Conservation (phyloP, 495 filamentous ascomycete species). For the Lepidopterella palustris region DNA sequence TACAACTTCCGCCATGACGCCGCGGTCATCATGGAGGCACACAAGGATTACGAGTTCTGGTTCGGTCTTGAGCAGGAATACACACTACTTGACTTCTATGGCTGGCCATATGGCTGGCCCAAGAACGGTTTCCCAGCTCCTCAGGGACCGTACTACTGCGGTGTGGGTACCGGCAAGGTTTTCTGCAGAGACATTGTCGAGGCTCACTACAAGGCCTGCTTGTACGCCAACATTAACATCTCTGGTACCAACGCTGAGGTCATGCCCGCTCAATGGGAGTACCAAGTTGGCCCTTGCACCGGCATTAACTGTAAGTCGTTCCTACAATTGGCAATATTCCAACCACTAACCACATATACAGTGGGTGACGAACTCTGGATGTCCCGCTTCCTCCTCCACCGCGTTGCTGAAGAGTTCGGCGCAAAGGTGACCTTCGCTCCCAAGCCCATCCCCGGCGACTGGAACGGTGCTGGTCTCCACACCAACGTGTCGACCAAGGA, state of each 20-base stretch:
- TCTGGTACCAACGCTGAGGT: slow-evolving; percentile 99
- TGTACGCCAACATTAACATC: slow-evolving; percentile 87
- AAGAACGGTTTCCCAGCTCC: slow-evolving; percentile 91
- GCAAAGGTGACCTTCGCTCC: slow-evolving; percentile 93
- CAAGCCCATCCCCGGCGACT: slow-evolving; percentile 98
- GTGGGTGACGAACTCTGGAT: slow-evolving; percentile 98
- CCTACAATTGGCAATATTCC: background rate
- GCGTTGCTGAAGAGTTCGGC: slow-evolving; percentile 95
- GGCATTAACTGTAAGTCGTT: slow-evolving; percentile 69
- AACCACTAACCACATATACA: slow-evolving; percentile 25
- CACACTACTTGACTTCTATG: slow-evolving; percentile 79
- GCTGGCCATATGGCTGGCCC: slow-evolving; percentile 94
- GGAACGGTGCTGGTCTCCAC: slow-evolving; percentile 99
- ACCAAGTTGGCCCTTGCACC: slow-evolving; percentile 91
- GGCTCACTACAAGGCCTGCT: slow-evolving; percentile 95
- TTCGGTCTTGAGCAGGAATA: slow-evolving; percentile 99
- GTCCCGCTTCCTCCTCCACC: slow-evolving; percentile 91
- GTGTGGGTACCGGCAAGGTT: slow-evolving; percentile 94
- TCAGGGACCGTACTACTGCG: slow-evolving; percentile 99
- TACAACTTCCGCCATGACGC: slow-evolving; percentile 95
- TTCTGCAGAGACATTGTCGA: slow-evolving; percentile 98
- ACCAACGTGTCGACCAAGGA: slow-evolving; percentile 84
- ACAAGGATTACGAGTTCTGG: slow-evolving; percentile 82
- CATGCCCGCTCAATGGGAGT: slow-evolving; percentile 98
- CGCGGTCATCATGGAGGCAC: slow-evolving; percentile 78